Conservation (phyloP, 768 basidiomycete genomes). For the Mycena sanguinolenta region DNA sequence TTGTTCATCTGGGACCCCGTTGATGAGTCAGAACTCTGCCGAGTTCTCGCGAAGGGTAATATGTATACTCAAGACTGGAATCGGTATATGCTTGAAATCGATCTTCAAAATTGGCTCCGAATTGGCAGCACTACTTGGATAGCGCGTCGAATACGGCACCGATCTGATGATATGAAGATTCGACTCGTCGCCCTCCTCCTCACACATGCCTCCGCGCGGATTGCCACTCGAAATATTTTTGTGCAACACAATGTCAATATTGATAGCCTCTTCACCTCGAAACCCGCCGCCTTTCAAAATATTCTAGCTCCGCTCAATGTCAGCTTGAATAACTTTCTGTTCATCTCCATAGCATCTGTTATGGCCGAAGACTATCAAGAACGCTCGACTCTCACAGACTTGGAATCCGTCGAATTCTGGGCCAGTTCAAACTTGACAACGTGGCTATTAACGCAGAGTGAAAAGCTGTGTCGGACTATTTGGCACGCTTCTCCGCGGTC, state of each 20-base stretch:
- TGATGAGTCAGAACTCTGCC: not conserved
- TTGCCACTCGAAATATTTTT: not conserved
- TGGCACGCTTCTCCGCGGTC: not conserved
- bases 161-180: not conserved
- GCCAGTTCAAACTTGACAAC: not conserved
- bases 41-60: not conserved
- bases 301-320: not conserved
- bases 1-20: slow-evolving; percentile 11
- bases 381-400: not conserved
- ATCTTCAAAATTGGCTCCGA: not conserved
- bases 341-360: not conserved
- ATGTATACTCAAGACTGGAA: slow-evolving; percentile 14
- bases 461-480: not conserved
- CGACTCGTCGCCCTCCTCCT: not conserved
- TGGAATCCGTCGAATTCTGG: slow-evolving; percentile 5
- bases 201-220: not conserved
- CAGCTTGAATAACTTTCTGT: not conserved
- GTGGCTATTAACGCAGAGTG: not conserved
- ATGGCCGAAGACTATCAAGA: not conserved
- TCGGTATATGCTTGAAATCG: slow-evolving; percentile 13
- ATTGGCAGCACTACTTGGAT: not conserved
- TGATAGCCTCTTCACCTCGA: no score
- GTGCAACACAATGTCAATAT: no score
- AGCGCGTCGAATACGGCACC: not conserved
- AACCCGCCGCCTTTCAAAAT: no score